These are phyloP conservation scores for Wickerhamiella dianesei DNA, from an alignment of 805 yeast genomes.

Conservation along the genomic window DNA sequence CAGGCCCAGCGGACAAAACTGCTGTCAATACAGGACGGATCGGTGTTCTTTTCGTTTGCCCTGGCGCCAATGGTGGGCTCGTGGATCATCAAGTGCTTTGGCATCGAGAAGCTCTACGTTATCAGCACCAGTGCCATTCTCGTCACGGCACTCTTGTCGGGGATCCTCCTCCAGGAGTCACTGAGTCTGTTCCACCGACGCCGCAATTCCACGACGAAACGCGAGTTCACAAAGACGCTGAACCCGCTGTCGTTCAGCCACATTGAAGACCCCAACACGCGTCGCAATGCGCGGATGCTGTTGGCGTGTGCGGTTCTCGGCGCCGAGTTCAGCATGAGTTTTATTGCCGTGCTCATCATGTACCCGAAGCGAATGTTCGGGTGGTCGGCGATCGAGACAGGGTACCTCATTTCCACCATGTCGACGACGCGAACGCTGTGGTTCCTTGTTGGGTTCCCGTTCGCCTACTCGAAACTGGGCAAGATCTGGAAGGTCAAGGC, in stretches of 20 bases:
- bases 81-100: slow-evolving; percentile 7
- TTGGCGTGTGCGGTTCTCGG: slow-evolving; percentile 14
- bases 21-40: slow-evolving; percentile 16
- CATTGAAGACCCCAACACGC: slow-evolving; percentile 9
- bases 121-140: slow-evolving; percentile 5
- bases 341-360: slow-evolving; percentile 14
- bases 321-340: slow-evolving; percentile 12
- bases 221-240: slow-evolving; percentile 4
- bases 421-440: slow-evolving; percentile 20
- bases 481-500: slow-evolving; percentile 11
- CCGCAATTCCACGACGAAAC: slow-evolving; percentile 12
- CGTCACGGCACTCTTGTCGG: slow-evolving; percentile 7
- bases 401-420: slow-evolving; percentile 22
- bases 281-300: slow-evolving; percentile 18
- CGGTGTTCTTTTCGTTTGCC: slow-evolving; percentile 15
- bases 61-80: slow-evolving; percentile 18
- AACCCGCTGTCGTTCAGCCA: slow-evolving; percentile 11
- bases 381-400: slow-evolving; percentile 25
- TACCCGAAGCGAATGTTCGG: slow-evolving; percentile 22
- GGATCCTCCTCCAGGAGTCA: slow-evolving; percentile 13
- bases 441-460: slow-evolving; percentile 20
- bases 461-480: slow-evolving; percentile 13
- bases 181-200: slow-evolving; percentile 12
- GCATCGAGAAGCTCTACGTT: slow-evolving; percentile 12
- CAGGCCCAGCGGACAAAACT: slow-evolving; percentile 14